Evolutionary conservation across 768 basidiomycete genomes (phyloP), one percentile per base, ranked within the genome.

Genomic region (Leccinum disarticulatum): DNA sequence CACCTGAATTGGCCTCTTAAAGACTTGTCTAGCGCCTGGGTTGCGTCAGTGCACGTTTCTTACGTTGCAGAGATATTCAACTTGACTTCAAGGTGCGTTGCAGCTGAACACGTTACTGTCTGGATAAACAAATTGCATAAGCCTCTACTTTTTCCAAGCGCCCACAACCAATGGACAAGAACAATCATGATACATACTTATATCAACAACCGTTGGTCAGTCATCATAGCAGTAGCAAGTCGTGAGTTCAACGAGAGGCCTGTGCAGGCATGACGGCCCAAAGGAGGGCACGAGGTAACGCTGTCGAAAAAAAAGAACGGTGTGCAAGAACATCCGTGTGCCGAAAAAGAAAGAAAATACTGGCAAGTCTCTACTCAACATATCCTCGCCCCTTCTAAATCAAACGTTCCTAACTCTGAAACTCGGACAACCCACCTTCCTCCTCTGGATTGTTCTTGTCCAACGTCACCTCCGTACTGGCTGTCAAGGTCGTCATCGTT

Each of bases 401-500:
- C 22, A 22, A 22, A 22, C 22, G 22, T 22, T 1, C 22, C 22
- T 22, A 22, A 53, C 41, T 22, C 8, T 31, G 65, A 25, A 68
- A 64, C 13, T 8, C 53, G 4, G 64, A 57, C 35, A 62, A 36
- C 4, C 41, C 10, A 19, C 41, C n/a, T 4, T 31, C 55, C 6
- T 65, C 67, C 6, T 66, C 67, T 31, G 3, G 41, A 27, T 54
- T 57, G 15, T 68, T 57, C 54, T 52, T 60, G 52, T 64, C 57
- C 25, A 62, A 53, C 0, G 50, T 63, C 36, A 31, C 19, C 13
- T 61, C 69, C 13, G 63, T 68, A 3, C 57, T 64, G 3, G 41
- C 54, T 10, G 70, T 61, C 51, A 65, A 49, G 3, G 68, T 64
- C 27, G 70, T 64, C 15, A 63, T 65, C 35, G 65, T 73, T 22